Evolutionary conservation across 2,329 filamentous ascomycete genomes (phyloP), one percentile per base, ranked within the genome.

Genomic region (Epichloe amarillans): DNA sequence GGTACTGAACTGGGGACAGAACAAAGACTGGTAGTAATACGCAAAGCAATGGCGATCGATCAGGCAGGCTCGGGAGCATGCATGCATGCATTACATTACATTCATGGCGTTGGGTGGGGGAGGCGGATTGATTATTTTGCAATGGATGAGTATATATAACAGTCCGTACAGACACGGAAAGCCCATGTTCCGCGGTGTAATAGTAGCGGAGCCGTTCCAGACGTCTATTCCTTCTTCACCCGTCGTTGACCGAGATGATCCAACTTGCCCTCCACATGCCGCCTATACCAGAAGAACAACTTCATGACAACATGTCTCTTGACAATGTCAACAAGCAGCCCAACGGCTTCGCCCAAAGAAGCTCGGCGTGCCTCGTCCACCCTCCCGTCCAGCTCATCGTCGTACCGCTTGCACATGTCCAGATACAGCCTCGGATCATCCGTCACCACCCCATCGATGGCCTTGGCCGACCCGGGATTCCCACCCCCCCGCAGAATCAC

Each of bases 401-500:
- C 64, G 48, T 56, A 63, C 42, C 66, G 58, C 45, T 72, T 60
- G 54, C 77, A 80, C 2, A 88, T 74, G 43, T 83, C 75, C 23
- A 82, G 62, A 60, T 82, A 91, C 56, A 76, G 66, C 61, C 76
- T 76, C 1, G 87, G 86, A 57, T 95, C 82, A 61, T 96, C 90
- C 0, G 89, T 95, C 49, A 95, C 82, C 4, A 95, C 84, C 1
- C 87, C 90, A 58, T 95, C 86, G 1, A 95, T 69, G 33, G 65
- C 10, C 23, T 26, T 26, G 23, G 23, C 23, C 23, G 23, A 26
- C 23, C 0, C 23, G 12, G 40, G 7, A 3, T 1, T n/a, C 3
- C 19, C 19, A 2, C 19, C 17, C 14, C 14, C 33, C 42, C 2
- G 19, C 5, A 15, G 30, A 26, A 26, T 1, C 6, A 6, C 17